Base-by-base conservation (phyloP, 495 filamentous ascomycete species). In the Cudoniella acicularis region DNA sequence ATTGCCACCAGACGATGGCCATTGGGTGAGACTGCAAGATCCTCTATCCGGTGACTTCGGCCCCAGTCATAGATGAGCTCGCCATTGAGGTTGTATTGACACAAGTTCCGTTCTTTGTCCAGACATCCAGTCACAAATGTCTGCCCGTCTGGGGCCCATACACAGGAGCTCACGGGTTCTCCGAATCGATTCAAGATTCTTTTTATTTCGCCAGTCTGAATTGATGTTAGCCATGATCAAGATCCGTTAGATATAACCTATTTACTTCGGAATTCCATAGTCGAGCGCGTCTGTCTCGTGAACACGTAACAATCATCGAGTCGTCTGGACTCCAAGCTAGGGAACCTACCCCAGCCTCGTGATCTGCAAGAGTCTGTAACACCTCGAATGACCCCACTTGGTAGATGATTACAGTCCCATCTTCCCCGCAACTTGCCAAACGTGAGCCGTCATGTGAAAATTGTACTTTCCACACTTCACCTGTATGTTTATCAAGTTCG, bases 261-360 rank as follows among this genome's bases (percentile, higher is more conserved):
- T 83, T 76, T 77, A 95, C 91, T 65, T 82, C 78, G 10, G 81
- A 77, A 71, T 91, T 84, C 90, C 90, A 98, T 57, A 97, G 71
- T 57, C 85, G 82, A 8, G 90, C 91, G 57, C 79, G 83, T 13
- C 76, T 80, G 67, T 95, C 90, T 65, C 83, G 78, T 6, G 85
- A 86, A 67, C 92, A 96, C 17, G 85, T 92, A 27, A 96, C 84
- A 2, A 99, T 73, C 67, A 87, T 89, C 0, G 80, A 78, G 69
- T 95, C 89, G 75, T 98, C 91, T 4, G 92, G 92, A 71, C 91
- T 96, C 94, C 94, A 99, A 2, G 88, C 77, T 2, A 94, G 71
- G 63, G 91, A 88, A 43, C 85, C 82, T 40, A 97, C 85, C 8
- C 85, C 82, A 2, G 77, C 74, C 1, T 79, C 75, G 64, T 92